These are phyloP conservation scores for Brassica carinata DNA, from an alignment of 345 rosid species.

Conservation along the genomic window DNA sequence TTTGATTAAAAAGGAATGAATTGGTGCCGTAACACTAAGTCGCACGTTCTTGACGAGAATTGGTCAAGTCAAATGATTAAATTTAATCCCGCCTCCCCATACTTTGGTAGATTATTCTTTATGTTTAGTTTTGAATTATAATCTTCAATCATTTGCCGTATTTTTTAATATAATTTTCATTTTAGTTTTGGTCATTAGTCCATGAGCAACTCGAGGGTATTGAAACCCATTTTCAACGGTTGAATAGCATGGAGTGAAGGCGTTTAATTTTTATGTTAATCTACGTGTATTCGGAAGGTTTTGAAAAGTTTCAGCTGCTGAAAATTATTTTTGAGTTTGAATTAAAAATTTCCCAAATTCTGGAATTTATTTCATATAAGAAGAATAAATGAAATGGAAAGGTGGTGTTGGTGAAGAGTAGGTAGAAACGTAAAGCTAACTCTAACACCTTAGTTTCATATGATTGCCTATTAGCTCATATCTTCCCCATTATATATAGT, in stretches of 20 bases:
- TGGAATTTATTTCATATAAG: not conserved
- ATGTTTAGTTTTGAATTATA: not conserved
- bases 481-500: not conserved
- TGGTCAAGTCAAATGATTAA: conserved; percentile 32
- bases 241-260: too few species aligned
- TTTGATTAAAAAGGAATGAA: conserved; percentile 20
- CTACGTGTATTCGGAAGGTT: too few species aligned
- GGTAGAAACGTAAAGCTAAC: conserved; percentile 38
- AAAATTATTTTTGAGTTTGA: not conserved
- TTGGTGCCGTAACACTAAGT: conserved; percentile 45
- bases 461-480: conserved; percentile 28
- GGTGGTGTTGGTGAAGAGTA: conserved; percentile 33
- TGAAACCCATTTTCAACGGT: too few species aligned
- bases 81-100: conserved; percentile 28
- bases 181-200: not conserved
- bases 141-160: conserved; percentile 1
- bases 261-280: too few species aligned
- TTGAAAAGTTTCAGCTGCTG: too few species aligned
- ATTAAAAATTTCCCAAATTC: not conserved
- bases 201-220: too few species aligned
- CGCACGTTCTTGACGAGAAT: conserved; percentile 46
- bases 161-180: not conserved
- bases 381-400: conserved; percentile 11
- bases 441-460: conserved; percentile 20
- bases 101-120: conserved; percentile 26